Base-by-base conservation (phyloP, 2,329 filamentous ascomycete species). In the Proliferodiscus dingleyae region DNA sequence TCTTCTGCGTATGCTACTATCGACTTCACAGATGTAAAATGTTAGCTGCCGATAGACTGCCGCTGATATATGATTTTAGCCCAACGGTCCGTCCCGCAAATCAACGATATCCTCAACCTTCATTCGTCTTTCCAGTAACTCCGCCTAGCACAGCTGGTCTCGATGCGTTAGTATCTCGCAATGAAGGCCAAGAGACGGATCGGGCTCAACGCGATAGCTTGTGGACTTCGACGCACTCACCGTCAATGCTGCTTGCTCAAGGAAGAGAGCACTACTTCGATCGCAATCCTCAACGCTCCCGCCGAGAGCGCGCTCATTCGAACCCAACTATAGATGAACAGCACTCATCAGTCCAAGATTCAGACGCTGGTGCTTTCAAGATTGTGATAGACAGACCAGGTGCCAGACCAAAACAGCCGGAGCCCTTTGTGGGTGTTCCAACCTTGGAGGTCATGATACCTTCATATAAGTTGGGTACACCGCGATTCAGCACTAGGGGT, bases 401-500 rank as follows among this genome's bases (percentile, higher is more conserved):
- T 21, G 75, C 78, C 36, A 77, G 78, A 42, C 77, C 82, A 21
- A 84, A 76, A 61, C 84, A 81, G 4, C 74, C 79, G 51, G 68
- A 72, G 13, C 26, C 40, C 3, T 49, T 60, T 54, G 53, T 62
- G 32, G 66, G 67, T n/a, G 63, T 71, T 30, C 81, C 79, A 10
- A 68, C 81, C 28, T 71, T 94, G 41, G 79, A 89, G 55, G 77
- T 91, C 34, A 74, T 81, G 18, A 95, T 95, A 41, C 89, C 90
- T 28, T 84, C 87, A 46, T 94, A 90, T 73, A 83, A 83, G 54
- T 71, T 96, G 46, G 90, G 89, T 10, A 86, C 84, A 1, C 88
- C 89, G 15, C 80, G 81, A 47, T 95, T 95, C 65, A 91, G 85
- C 52, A 69, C 78, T 43, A 77, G 78, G 56, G 89, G 89, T 9